Conservation (phyloP, 2,329 filamentous ascomycete genomes). For the Metarhizium album region DNA sequence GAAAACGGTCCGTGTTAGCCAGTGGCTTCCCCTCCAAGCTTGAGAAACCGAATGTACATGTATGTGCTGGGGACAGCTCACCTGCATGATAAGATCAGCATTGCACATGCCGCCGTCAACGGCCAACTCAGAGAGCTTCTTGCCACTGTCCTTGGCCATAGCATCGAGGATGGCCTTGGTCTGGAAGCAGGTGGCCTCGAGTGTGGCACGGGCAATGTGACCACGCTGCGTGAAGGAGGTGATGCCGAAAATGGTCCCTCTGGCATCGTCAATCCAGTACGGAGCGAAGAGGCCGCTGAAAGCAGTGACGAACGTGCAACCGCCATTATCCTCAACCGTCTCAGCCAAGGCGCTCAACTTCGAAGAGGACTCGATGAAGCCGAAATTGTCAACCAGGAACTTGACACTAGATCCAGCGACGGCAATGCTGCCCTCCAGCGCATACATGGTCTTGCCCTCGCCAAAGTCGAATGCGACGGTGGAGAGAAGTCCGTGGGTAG, state of each 20-base stretch:
- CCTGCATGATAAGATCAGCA: constrained; percentile 69
- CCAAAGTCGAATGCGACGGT: constrained; percentile 73
- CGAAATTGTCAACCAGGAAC: constrained; percentile 49
- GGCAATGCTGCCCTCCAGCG: constrained; percentile 66
- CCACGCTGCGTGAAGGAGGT: constrained; percentile 66
- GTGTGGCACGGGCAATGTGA: constrained; percentile 68
- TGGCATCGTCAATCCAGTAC: constrained; percentile 77
- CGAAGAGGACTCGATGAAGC: constrained; percentile 39
- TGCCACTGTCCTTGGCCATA: constrained; percentile 72
- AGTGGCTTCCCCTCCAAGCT: not conserved
- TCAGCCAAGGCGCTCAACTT: constrained; percentile 35
- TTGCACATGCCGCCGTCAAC: constrained; percentile 82
- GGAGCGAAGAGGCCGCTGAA: constrained; percentile 74
- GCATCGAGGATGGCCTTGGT: constrained; percentile 72
- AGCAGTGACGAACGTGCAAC: constrained; percentile 67
- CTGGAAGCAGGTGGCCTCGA: constrained; percentile 75
- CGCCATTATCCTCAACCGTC: constrained; percentile 55
- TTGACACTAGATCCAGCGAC: constrained; percentile 69
- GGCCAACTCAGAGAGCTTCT: constrained; percentile 58
- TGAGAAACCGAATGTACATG: not conserved
- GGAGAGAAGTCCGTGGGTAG: constrained; percentile 62
- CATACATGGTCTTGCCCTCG: constrained; percentile 56
- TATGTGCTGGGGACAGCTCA: constrained; percentile 13
- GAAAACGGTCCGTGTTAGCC: not conserved
- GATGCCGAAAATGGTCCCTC: constrained; percentile 70